Conservation (phyloP, 768 basidiomycete genomes). For the Boletus vinaceobasis region DNA sequence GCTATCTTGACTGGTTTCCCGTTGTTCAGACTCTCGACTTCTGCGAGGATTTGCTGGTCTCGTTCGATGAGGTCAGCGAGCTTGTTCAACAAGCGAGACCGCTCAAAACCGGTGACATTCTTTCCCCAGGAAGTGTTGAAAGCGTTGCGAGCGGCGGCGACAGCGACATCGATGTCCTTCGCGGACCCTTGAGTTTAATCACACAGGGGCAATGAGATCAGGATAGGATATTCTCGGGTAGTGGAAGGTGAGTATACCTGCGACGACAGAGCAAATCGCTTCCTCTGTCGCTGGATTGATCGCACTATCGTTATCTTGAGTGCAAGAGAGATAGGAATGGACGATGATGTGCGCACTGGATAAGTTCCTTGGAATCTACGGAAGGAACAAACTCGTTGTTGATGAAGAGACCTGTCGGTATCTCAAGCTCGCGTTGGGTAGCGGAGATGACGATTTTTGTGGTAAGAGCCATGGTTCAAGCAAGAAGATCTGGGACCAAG, state of each 20-base stretch:
- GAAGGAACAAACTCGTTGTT: constrained; percentile 87
- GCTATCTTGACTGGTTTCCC: constrained; percentile 80
- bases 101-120: constrained; percentile 79
- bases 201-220: constrained; percentile 1
- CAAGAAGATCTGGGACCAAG: not conserved
- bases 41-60: constrained; percentile 76
- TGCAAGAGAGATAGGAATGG: constrained; percentile 3
- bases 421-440: constrained; percentile 48
- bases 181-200: constrained; percentile 45
- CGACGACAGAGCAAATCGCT: constrained; percentile 61
- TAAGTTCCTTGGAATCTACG: constrained; percentile 58
- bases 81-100: constrained; percentile 77
- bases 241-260: constrained; percentile 38
- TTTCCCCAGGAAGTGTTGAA: constrained; percentile 88
- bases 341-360: constrained; percentile 46
- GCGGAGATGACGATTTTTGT: constrained; percentile 40
- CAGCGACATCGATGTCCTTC: constrained; percentile 81
- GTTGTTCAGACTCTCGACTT: constrained; percentile 84
- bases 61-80: constrained; percentile 89
- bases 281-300: constrained; percentile 83
- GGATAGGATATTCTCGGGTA: not conserved
- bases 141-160: constrained; percentile 77
- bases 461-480: constrained; percentile 43
- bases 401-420: constrained; percentile 87
- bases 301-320: constrained; percentile 42